Conservation (phyloP, 352 stramenopile species). For the Phytophthora parvispora region DNA sequence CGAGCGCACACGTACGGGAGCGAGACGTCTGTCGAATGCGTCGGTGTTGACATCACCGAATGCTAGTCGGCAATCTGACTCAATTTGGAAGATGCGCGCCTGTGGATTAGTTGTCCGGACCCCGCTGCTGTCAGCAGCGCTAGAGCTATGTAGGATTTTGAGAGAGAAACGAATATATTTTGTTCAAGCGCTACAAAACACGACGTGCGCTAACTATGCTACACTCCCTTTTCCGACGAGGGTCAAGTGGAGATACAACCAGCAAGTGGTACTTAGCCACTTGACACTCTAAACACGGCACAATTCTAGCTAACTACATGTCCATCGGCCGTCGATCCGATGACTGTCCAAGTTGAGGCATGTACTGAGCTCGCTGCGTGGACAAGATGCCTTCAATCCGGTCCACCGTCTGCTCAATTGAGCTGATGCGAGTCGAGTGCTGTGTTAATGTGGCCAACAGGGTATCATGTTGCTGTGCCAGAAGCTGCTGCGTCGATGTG, state of each 20-base stretch:
- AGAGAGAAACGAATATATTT: conserved; percentile 27
- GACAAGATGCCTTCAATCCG: conserved; percentile 56
- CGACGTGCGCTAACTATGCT: conserved; percentile 18
- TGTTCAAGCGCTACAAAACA: conserved; percentile 23
- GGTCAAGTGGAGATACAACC: background rate
- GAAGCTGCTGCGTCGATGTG: conserved; percentile 72
- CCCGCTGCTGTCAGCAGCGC: background rate
- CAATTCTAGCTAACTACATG: conserved; percentile 33
- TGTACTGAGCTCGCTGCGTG: conserved; percentile 28
- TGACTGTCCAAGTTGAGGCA: conserved; percentile 13
- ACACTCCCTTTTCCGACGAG: conserved; percentile 27
- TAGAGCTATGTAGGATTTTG: conserved; percentile 25
- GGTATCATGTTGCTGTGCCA: conserved; percentile 61
- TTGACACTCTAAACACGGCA: conserved; percentile 1
- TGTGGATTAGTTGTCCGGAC: background rate
- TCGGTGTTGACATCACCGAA: conserved; percentile 7
- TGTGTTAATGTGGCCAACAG: conserved; percentile 54
- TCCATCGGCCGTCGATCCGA: conserved; percentile 13
- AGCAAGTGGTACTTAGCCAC: background rate
- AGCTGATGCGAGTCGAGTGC: conserved; percentile 61
- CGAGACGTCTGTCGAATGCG: background rate
- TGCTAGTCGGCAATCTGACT: background rate
- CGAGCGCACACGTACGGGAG: background rate
- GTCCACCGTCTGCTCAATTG: conserved; percentile 57
- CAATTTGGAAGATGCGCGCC: background rate